Conservation (phyloP, 805 yeast species). For the Schizosaccharomyces lindneri region DNA sequence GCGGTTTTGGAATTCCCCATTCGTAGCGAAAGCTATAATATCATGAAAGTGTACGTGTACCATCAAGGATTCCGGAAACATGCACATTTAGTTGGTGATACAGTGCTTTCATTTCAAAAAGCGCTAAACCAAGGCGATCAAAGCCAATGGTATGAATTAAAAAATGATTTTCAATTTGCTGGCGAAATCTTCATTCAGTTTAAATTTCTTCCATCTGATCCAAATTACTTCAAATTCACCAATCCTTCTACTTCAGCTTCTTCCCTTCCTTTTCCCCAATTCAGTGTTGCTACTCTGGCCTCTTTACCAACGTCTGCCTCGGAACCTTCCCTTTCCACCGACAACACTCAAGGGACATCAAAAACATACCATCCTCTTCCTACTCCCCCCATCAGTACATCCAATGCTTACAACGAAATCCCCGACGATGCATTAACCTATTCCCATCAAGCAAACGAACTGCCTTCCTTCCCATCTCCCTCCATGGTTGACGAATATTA, state of each 20-base stretch:
- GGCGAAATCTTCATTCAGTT: conserved; percentile 77
- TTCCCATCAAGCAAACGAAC: background rate
- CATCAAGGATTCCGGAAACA: conserved; percentile 45
- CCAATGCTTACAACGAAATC: background rate
- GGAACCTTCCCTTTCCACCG: background rate
- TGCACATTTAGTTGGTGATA: conserved; percentile 65
- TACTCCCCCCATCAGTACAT: conserved; percentile 1
- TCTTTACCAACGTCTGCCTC: background rate
- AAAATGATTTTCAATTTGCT: conserved; percentile 45
- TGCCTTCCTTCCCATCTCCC: background rate
- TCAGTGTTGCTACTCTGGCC: background rate
- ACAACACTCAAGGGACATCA: background rate
- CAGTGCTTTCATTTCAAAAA: conserved; percentile 50
- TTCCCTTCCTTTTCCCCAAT: background rate
- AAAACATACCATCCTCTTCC: conserved; percentile 1
- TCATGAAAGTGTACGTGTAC: conserved; percentile 45
- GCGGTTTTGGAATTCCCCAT: conserved; percentile 46
- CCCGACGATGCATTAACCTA: background rate
- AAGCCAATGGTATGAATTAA: conserved; percentile 63
- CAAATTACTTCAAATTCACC: background rate
- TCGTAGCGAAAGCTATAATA: conserved; percentile 32
- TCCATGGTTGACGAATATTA: background rate
- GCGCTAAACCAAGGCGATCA: conserved; percentile 53
- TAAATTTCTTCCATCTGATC: conserved; percentile 51
- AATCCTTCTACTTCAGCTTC: background rate